Conservation (phyloP, 306 rosid genomes). For the Gastrolobium bilobum region DNA sequence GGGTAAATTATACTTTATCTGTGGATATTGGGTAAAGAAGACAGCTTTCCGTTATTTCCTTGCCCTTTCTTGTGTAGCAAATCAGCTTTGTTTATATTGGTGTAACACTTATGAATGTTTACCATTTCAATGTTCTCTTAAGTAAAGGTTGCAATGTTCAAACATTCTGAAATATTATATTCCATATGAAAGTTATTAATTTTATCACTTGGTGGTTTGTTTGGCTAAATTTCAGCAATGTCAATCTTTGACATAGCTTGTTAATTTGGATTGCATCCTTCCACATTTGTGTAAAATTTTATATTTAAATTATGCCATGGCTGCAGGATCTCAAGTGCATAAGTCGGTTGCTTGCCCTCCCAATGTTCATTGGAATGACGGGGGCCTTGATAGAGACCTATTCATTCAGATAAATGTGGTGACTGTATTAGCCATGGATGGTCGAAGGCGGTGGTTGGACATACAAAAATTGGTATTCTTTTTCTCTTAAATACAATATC, state of each 20-base stretch:
- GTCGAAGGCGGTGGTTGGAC: constrained; percentile 99
- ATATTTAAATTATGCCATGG: constrained; percentile 20
- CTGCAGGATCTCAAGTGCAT: constrained; percentile 68
- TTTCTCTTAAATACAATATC: constrained; percentile 28
- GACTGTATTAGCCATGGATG: constrained; percentile 98
- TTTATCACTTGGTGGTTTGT: constrained; percentile 41
- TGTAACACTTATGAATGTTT: constrained; percentile 5
- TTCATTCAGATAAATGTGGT: constrained; percentile 80
- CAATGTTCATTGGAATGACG: constrained; percentile 82
- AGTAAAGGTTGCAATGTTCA: constrained; percentile 1
- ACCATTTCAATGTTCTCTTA: constrained; percentile 20
- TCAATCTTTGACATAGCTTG: constrained; percentile 6
- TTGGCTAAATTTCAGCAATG: constrained; percentile 19
- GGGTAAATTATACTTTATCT: constrained; percentile 30
- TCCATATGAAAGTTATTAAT: constrained; percentile 26
- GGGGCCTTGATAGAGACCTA: constrained; percentile 93
- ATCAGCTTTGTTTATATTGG: constrained; percentile 36
- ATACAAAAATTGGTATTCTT: constrained; percentile 81
- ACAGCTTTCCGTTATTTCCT: constrained; percentile 24
- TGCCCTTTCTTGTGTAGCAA: constrained; percentile 38
- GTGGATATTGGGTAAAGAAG: constrained; percentile 34
- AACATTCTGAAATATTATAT: constrained; percentile 38
- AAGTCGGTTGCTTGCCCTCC: constrained; percentile 71
- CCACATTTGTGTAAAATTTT: constrained; percentile 37
- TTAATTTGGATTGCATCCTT: constrained; percentile 30